A percentile compares a stretch with the other conserved stretches of the same genome.
Conservation (phyloP, 208 protist genomes). For the Leptomonas pyrrhocoris region DNA sequence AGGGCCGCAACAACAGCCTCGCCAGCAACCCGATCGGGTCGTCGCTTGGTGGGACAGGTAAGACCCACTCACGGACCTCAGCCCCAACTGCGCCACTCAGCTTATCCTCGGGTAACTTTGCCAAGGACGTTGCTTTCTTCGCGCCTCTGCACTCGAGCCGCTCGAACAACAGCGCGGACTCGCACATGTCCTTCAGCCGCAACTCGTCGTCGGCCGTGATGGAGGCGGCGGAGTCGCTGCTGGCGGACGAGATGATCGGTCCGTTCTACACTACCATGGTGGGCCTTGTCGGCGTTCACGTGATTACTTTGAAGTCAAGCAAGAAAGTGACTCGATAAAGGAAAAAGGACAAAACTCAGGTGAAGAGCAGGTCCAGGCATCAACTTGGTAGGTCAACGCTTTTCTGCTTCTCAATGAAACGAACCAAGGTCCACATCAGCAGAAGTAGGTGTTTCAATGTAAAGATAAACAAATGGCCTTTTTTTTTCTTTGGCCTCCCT, state of each 20-base stretch:
- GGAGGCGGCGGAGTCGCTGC: slow-evolving; percentile 38
- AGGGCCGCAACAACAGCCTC: not conserved
- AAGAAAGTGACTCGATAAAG: slow-evolving; percentile 4
- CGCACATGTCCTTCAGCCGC: slow-evolving; percentile 13
- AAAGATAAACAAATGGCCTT: no score
- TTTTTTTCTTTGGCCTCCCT: no score
- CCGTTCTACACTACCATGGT: slow-evolving; percentile 67
- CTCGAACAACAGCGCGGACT: slow-evolving; percentile 20
- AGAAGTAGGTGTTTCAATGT: no score
- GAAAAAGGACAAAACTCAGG: not conserved
- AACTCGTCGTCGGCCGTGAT: slow-evolving; percentile 16
- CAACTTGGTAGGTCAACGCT: no score
- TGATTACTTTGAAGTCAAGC: slow-evolving; percentile 40
- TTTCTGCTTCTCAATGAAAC: no score
- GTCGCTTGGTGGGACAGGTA: not conserved
- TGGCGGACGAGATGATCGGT: slow-evolving; percentile 68
- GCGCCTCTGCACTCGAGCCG: slow-evolving; percentile 13
- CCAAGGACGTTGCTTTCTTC: not conserved
- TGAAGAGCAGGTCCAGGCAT: not conserved
- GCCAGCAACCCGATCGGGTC: not conserved
- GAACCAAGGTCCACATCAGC: no score
- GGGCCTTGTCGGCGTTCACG: slow-evolving; percentile 74
- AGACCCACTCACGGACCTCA: not conserved
- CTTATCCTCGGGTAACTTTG: not conserved
- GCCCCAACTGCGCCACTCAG: not conserved